Percentiles rank a stretch among this genome's conserved stretches.
These are phyloP conservation scores for Fraxinus anomala DNA, from an alignment of 257 asterid species.

Conservation along the genomic window DNA sequence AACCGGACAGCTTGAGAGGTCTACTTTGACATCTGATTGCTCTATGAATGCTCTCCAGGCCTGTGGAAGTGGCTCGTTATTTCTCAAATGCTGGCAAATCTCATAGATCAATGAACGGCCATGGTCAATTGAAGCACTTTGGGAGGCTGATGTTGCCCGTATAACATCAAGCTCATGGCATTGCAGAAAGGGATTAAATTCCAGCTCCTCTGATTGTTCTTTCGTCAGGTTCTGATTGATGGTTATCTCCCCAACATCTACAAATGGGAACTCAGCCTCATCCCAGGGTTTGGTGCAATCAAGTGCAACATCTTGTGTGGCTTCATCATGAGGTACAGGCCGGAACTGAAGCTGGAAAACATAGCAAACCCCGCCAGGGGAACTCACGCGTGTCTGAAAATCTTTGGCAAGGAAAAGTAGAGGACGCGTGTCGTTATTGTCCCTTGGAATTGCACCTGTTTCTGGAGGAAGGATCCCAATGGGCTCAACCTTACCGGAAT, in stretches of 20 bases:
- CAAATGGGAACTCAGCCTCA: slow-evolving; percentile 54
- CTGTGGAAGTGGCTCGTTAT: slow-evolving; percentile 73
- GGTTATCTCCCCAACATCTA: slow-evolving; percentile 66
- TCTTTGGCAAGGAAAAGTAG: slow-evolving; percentile 76
- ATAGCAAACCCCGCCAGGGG: slow-evolving; percentile 61
- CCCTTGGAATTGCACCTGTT: slow-evolving; percentile 84
- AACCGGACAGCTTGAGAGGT: slow-evolving; percentile 79
- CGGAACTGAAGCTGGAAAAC: slow-evolving; percentile 69
- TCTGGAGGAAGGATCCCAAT: slow-evolving; percentile 85
- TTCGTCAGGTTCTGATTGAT: slow-evolving; percentile 54
- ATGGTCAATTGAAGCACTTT: slow-evolving; percentile 87
- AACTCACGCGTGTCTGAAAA: slow-evolving; percentile 62
- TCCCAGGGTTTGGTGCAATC: slow-evolving; percentile 92
- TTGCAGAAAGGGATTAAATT: slow-evolving; percentile 73
- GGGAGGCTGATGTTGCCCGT: slow-evolving; percentile 69
- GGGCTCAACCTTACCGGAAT: slow-evolving; percentile 75
- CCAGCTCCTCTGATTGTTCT: slow-evolving; percentile 64
- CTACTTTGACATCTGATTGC: slow-evolving; percentile 81
- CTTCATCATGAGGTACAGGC: slow-evolving; percentile 58
- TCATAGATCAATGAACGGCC: slow-evolving; percentile 81
- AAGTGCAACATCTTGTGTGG: slow-evolving; percentile 49
- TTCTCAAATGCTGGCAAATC: slow-evolving; percentile 80
- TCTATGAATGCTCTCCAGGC: slow-evolving; percentile 78
- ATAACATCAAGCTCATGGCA: slow-evolving; percentile 73
- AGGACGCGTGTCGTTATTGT: slow-evolving; percentile 60